phyloP scores from a whole-genome alignment of 164 flowering plant genomes.

The Umbellularia californica region DNA sequence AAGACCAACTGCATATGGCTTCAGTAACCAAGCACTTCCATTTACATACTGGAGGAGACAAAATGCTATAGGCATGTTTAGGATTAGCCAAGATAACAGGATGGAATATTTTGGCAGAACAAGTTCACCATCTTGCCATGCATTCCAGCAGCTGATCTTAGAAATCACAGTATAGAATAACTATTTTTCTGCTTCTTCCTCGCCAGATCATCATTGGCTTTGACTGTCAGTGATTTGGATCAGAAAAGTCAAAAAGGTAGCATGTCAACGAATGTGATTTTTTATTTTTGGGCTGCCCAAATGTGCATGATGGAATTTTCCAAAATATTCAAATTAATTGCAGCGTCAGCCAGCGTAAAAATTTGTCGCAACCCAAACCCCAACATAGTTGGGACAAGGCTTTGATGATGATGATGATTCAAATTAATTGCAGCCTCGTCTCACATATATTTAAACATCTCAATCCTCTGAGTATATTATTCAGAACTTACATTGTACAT shows the following conservation, averaged over 20 bases:
- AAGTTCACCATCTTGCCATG: not conserved
- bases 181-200: not conserved
- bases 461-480: not conserved
- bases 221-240: too few species aligned
- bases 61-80: not conserved
- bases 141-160: not conserved
- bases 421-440: not conserved
- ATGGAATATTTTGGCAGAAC: not conserved
- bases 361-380: too few species aligned
- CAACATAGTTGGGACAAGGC: too few species aligned
- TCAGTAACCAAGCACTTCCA: too few species aligned
- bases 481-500: constrained; percentile 63
- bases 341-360: not conserved
- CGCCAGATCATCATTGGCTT: not conserved
- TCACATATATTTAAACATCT: not conserved
- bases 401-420: not conserved
- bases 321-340: not conserved
- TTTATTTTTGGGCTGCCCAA: not conserved
- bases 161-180: not conserved
- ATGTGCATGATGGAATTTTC: not conserved
- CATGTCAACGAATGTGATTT: not conserved
- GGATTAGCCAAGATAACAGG: not conserved
- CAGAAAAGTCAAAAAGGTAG: not conserved
- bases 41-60: not conserved
- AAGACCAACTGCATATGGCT: too few species aligned